phyloP scores from a whole-genome alignment of 1,284 basidiomycete species.

The Sphaerobolus stellatus region DNA sequence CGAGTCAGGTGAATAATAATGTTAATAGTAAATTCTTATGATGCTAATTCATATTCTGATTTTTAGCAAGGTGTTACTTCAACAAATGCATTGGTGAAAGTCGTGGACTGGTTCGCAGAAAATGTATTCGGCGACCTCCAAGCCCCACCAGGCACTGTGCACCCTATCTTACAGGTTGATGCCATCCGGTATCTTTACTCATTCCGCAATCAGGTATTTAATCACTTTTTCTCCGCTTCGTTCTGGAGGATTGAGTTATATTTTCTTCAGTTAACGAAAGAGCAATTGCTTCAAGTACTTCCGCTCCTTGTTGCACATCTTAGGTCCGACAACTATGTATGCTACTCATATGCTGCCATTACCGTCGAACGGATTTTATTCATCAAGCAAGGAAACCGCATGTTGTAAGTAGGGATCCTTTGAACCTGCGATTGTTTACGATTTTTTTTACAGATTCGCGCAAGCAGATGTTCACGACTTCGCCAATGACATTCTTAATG shows the following conservation, averaged over 20 bases:
- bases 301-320: constrained; percentile 89
- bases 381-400: constrained; percentile 74
- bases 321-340: constrained; percentile 77
- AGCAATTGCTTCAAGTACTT: constrained; percentile 89
- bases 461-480: constrained; percentile 85
- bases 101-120: constrained; percentile 93
- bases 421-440: background rate
- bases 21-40: constrained; percentile 9
- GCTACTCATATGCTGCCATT: constrained; percentile 87
- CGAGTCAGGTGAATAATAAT: constrained; percentile 58
- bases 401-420: constrained; percentile 62
- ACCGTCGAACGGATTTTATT: constrained; percentile 88
- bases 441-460: constrained; percentile 59
- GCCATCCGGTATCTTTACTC: constrained; percentile 93
- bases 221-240: background rate
- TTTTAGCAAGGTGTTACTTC: constrained; percentile 86
- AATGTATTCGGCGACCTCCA: constrained; percentile 90
- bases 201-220: constrained; percentile 86
- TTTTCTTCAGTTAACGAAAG: constrained; percentile 77
- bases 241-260: background rate
- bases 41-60: constrained; percentile 1
- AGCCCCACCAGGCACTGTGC: constrained; percentile 63
- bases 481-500: constrained; percentile 74
- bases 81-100: constrained; percentile 89
- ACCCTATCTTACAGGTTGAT: constrained; percentile 93